These are phyloP conservation scores for Saccharomycopsis microspora DNA, from an alignment of 805 yeast species.

Conservation along the genomic window DNA sequence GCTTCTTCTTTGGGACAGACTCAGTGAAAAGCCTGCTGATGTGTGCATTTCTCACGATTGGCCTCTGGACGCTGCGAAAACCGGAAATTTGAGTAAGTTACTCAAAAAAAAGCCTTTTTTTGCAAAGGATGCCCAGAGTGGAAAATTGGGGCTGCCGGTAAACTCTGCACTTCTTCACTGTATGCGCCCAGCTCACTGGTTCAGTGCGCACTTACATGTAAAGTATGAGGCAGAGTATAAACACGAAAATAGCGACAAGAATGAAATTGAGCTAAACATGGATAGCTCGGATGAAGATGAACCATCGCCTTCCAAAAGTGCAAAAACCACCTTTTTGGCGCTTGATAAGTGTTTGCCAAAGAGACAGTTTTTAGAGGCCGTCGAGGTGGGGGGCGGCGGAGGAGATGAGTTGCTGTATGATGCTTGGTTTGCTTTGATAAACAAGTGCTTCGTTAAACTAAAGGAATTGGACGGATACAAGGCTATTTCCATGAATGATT, in stretches of 20 bases:
- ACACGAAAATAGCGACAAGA: slow-evolving; percentile 15
- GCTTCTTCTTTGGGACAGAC: slow-evolving; percentile 26
- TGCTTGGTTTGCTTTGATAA: slow-evolving; percentile 4
- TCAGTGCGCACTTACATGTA: slow-evolving; percentile 84
- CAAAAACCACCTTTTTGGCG: slow-evolving; percentile 52
- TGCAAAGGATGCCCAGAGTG: slow-evolving; percentile 44
- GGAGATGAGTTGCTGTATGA: slow-evolving; percentile 6
- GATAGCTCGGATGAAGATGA: slow-evolving; percentile 8
- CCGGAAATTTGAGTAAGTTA: slow-evolving; percentile 46
- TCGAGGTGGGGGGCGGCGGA: slow-evolving; percentile 23
- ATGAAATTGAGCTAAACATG: slow-evolving; percentile 17
- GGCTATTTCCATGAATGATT: neutral
- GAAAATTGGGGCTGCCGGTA: slow-evolving; percentile 63
- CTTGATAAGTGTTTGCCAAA: slow-evolving; percentile 75
- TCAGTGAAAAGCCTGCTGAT: slow-evolving; percentile 28
- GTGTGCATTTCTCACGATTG: slow-evolving; percentile 81
- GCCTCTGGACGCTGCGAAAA: slow-evolving; percentile 70
- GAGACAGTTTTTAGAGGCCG: slow-evolving; percentile 43
- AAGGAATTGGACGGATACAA: neutral
- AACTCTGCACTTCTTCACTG: slow-evolving; percentile 40
- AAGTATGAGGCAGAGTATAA: slow-evolving; percentile 40
- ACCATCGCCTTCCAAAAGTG: neutral
- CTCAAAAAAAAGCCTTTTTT: slow-evolving; percentile 57
- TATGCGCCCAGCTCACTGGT: slow-evolving; percentile 66
- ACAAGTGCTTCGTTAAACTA: slow-evolving; percentile 2